Base-by-base conservation (phyloP, 1,139 yeast species). In the Tardiomyces blankii region DNA sequence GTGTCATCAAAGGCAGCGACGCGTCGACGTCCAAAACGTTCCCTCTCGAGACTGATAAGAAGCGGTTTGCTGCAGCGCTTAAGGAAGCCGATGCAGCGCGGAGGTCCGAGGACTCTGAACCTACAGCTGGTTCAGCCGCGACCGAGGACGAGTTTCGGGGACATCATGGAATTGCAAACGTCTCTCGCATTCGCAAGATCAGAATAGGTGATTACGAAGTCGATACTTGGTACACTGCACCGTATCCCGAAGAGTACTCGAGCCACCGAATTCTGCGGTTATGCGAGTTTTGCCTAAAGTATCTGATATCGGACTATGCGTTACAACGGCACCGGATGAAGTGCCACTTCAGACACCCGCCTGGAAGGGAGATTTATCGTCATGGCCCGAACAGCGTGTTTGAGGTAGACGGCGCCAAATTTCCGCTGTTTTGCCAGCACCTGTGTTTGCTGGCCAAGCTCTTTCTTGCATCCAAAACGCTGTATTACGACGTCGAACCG, bases 401-500 rank as follows among this genome's bases (percentile, higher is more conserved):
- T 78, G 97, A 91, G 63, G 82, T 91, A 18, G 97, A 91, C 61
- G 98, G 98, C 0, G 71, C 93, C 41, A 84, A 83, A 53, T 81
- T 84, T 55, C 80, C 83, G 69, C 73, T 55, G 38, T 91, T 84
- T 62, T 89, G 97, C 63, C 95, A 88, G 60, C 88, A 87, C 60
- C 66, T 91, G 46, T 91, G 98, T 66, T 69, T 91, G 42, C 65
- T 91, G 51, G 95, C 97, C 1, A 91, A 91, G 61, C 68, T 89
- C 49, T 91, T 89, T 57, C 70, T 91, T 44, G 88, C 88, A 63
- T 86, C 96, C 8, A 91, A 91, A 59, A 88, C 97, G 0, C 68
- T 91, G 43, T 88, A 88, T 59, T 88, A 88, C 60, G 97, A 89
- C 58, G 97, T 91, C 38, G 96, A 89, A 59, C 96, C 97, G 1